phyloP scores from a whole-genome alignment of 352 stramenopile species.

The Aphanomyces cochlioides region DNA sequence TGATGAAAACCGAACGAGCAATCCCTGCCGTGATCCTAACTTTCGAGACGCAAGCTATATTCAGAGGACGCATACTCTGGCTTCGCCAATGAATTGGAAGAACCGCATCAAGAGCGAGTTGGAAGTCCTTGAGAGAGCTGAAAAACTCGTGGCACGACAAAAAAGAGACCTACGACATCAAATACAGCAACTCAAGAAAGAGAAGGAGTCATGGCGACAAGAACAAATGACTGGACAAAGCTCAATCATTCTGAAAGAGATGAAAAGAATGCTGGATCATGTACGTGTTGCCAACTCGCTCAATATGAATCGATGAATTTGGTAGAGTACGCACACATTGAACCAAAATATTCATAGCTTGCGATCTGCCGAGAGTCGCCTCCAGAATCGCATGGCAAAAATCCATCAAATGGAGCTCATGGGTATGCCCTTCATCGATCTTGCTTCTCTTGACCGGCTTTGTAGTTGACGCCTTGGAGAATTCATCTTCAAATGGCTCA shows the following conservation, averaged over 20 bases:
- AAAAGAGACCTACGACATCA: conserved; percentile 10
- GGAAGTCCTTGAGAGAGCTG: conserved; percentile 9
- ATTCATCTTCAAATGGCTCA: too few relatives aligned
- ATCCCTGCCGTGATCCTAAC: too few relatives aligned
- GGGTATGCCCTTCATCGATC: not conserved
- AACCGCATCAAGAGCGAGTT: not conserved
- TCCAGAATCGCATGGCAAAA: not conserved
- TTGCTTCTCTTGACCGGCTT: too few relatives aligned
- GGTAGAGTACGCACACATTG: conserved; percentile 13
- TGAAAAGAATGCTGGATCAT: conserved; percentile 20
- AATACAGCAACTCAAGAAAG: conserved; percentile 1
- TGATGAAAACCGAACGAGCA: not conserved
- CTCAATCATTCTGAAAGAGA: conserved; percentile 4
- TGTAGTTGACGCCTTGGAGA: too few relatives aligned
- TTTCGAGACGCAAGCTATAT: too few relatives aligned
- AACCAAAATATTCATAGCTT: conserved; percentile 14
- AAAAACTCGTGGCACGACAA: conserved; percentile 6
- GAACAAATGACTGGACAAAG: conserved; percentile 16
- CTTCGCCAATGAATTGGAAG: not conserved
- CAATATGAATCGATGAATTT: not conserved
- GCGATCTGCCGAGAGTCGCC: not conserved
- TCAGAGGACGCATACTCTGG: not conserved
- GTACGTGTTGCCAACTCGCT: not conserved
- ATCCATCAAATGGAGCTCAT: conserved; percentile 3
- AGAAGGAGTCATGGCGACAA: conserved; percentile 19